Conservation (phyloP, 352 stramenopile genomes). For the Phytophthora brassicae region DNA sequence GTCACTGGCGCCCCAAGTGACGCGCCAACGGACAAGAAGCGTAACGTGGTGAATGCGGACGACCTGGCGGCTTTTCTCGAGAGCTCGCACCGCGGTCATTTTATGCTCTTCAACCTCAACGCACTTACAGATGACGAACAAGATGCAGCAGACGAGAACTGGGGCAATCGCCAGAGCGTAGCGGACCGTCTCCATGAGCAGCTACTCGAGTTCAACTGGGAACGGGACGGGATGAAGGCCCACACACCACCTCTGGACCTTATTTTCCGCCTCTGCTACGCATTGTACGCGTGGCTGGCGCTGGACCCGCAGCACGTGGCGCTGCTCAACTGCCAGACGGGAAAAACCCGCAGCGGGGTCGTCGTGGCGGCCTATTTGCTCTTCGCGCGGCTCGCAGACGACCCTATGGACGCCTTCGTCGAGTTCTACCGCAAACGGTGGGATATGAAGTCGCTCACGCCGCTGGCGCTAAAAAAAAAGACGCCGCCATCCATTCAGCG, state of each 20-base stretch:
- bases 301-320: conserved; percentile 81
- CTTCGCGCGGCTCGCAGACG: conserved; percentile 73
- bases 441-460: conserved; percentile 72
- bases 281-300: conserved; percentile 90
- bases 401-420: conserved; percentile 87
- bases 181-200: conserved; percentile 71
- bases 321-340: conserved; percentile 89
- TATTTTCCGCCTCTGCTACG: conserved; percentile 92
- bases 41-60: conserved; percentile 68
- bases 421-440: conserved; percentile 89
- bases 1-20: conserved; percentile 59
- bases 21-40: conserved; percentile 67
- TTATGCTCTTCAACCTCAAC: conserved; percentile 85
- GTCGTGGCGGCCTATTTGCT: conserved; percentile 93
- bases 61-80: conserved; percentile 71
- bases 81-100: conserved; percentile 52
- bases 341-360: conserved; percentile 93
- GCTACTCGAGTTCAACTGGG: conserved; percentile 85
- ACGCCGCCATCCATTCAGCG: conserved; percentile 78
- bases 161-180: conserved; percentile 15
- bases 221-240: conserved; percentile 80
- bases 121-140: conserved; percentile 36
- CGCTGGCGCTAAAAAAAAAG: conserved; percentile 58
- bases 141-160: background rate
- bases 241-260: conserved; percentile 81